These are phyloP conservation scores for Lizonia empirigonia DNA, from an alignment of 2,329 filamentous ascomycete species.

Conservation along the genomic window DNA sequence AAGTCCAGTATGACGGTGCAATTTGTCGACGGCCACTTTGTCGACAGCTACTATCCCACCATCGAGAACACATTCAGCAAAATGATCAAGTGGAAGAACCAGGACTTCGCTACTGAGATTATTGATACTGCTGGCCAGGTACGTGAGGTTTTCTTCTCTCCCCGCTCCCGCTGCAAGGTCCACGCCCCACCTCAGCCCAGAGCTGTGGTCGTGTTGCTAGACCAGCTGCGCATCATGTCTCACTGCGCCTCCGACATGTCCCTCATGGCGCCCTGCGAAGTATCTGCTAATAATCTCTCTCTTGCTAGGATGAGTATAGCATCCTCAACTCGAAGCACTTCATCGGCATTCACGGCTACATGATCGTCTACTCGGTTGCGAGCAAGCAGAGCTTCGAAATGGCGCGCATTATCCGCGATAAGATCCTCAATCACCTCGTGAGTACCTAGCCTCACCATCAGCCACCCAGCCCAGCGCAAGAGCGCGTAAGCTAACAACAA, in stretches of 20 bases:
- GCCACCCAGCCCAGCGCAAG: neutral
- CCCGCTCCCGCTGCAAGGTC: conserved; percentile 20
- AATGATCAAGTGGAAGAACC: conserved; percentile 87
- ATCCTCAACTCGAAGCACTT: conserved; percentile 99
- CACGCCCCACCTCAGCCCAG: conserved; percentile 19
- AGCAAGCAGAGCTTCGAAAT: conserved; percentile 96
- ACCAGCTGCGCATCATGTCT: neutral
- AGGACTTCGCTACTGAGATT: conserved; percentile 95
- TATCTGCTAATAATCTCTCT: conserved; percentile 29
- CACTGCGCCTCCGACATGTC: neutral
- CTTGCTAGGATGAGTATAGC: conserved; percentile 86
- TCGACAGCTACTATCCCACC: conserved; percentile 98
- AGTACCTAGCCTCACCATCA: conserved; percentile 41
- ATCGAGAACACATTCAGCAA: conserved; percentile 99
- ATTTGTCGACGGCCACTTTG: conserved; percentile 96
- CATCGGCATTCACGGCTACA: conserved; percentile 98
- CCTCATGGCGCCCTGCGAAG: neutral
- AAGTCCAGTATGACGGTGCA: conserved; percentile 97
- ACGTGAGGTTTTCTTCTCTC: conserved; percentile 42
- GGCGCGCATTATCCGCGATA: conserved; percentile 93
- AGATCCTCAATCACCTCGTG: conserved; percentile 95
- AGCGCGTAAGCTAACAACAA: neutral
- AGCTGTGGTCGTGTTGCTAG: neutral
- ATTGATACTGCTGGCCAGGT: conserved; percentile 97
- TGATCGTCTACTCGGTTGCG: conserved; percentile 97